These are phyloP conservation scores for Pestalotiopsis sp. DNA, from an alignment of 2,329 filamentous ascomycete genomes.

Conservation along the genomic window DNA sequence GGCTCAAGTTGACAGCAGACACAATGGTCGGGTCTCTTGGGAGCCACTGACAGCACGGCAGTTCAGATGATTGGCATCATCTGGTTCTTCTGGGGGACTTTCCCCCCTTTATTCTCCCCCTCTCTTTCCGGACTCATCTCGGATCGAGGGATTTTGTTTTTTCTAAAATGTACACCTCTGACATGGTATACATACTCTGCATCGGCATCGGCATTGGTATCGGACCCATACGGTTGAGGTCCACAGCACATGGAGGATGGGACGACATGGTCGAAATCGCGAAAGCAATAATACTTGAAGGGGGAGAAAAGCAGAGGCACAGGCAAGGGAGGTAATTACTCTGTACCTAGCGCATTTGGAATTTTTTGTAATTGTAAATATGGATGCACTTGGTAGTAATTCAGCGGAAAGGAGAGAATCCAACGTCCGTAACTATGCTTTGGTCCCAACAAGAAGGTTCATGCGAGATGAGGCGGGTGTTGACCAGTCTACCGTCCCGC, in stretches of 20 bases:
- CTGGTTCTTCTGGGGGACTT: neutral
- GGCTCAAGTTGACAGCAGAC: neutral
- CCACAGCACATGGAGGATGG: neutral
- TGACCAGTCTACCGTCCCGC: neutral
- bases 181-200: neutral
- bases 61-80: neutral
- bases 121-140: neutral
- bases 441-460: neutral
- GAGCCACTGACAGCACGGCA: neutral
- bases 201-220: neutral
- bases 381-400: neutral
- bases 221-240: neutral
- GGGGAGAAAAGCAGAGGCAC: neutral
- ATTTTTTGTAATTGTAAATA: slow-evolving; percentile 11
- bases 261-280: neutral
- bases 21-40: neutral
- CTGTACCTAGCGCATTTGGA: neutral
- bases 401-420: neutral
- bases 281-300: neutral
- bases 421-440: neutral
- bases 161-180: neutral
- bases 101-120: neutral
- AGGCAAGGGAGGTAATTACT: neutral
- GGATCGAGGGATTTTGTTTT: neutral
- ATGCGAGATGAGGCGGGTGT: neutral